Evolutionary conservation across 1,139 yeast genomes (phyloP), one percentile per base, ranked within the genome.

Genomic region (Magnusiomyces tetraspermus): DNA sequence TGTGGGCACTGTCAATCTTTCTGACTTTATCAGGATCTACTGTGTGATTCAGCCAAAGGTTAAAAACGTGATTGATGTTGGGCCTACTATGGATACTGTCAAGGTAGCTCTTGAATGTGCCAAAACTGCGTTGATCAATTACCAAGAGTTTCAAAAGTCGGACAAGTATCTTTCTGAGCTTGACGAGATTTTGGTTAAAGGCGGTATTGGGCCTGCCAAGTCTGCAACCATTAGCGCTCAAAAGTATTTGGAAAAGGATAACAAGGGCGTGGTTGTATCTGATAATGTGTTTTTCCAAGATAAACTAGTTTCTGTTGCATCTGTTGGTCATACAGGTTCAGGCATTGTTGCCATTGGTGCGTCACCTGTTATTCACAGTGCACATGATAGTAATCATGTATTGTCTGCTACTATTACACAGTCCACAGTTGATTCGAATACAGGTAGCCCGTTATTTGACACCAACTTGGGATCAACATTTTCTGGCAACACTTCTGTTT

Each of bases 1-100:
- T 57, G 62, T 80, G 52, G 72, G 77, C 49, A 64, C 66, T 36
- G 57, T 42, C 19, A 52, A 51, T 30, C 30, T 31, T 3, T 46
- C 47, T 24, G 33, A 38, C 23, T 51, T 43, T 41, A 52, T 52
- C 50, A 45, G 48, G 26, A 38, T 48, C 11, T 55, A 52, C 36
- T 50, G 49, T 37, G 51, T 36, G 3, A 49, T 51, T 1, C 52
- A 55, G 2, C 45, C 50, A 23, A 52, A 52, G 51, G 38, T 55
- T 6, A 51, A 52, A 36, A 24, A 36, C 5, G 52, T 50, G 30
- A 36, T 55, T 28, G 55, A 52, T 19, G 38, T 44, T n/a, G 41
- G 51, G 4, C 54, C 57, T 13, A 43, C 42, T 8, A 19, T 55
- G 6, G 43, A 50, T 1, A 21, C 47, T 6, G 42, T 55, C 30